Evolutionary conservation across 352 stramenopile genomes (phyloP), one percentile per base, ranked within the genome.

Genomic region (Chrysophaeum taylorii): DNA sequence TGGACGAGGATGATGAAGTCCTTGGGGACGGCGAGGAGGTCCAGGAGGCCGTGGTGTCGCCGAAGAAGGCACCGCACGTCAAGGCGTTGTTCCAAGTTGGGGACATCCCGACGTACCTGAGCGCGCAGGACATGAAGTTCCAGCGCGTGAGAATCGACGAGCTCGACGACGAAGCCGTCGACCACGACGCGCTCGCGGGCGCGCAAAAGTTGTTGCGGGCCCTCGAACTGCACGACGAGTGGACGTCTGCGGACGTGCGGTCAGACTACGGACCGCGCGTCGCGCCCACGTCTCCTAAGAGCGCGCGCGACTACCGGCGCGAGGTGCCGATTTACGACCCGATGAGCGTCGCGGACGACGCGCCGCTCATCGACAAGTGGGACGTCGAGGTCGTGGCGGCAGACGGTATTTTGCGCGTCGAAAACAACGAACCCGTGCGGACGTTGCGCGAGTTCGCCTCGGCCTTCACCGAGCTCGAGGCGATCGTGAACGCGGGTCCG

Each of bases 401-500:
- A 5, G 48, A 5, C 5, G 48, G 48, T 25, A 25, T 60, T 25
- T 60, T 90, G 64, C 84, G 89, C 69, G 66, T 90, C 67, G 89
- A 91, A 70, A 25, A 23, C 5, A 23, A 18, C 48, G 21, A 60
- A 5, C n/a, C n/a, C n/a, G 33, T 21, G 25, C 48, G 18, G 18
- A 33, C 48, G 18, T 25, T 60, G 5, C 18, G 25, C 18, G 48
- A 60, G 18, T 60, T 60, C 48, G 48, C 48, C 5, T 21, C 21
- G 5, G 48, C 48, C 18, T 31, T 60, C 78, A 84, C n/a, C 2
- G 33, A 66, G n/a, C 1, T 66, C 33, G 45, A 45, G 57, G n/a
- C 1, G 33, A 89, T 91, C 68, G 86, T 91, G 72, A 91, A 90
- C 73, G 87, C 73, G 62, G 88, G 88, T 0, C 88, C 89, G 0